phyloP scores from a whole-genome alignment of 257 asterid genomes.

The Nicotiana knightiana region DNA sequence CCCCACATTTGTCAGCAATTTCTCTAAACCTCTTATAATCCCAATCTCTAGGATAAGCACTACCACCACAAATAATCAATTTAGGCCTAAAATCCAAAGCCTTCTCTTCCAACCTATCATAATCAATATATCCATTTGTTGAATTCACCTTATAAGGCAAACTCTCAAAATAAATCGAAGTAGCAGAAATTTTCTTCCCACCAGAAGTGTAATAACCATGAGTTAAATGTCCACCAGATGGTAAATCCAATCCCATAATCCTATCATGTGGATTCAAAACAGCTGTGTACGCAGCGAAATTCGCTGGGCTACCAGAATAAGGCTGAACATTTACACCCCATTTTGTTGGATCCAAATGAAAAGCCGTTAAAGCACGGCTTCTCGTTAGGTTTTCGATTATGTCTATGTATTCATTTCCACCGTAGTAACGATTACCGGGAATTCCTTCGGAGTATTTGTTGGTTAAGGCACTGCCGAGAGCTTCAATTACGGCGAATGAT shows the following conservation, averaged over 20 bases:
- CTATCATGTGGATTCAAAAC: conserved; percentile 73
- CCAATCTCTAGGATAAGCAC: conserved; percentile 68
- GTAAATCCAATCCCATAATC: conserved; percentile 81
- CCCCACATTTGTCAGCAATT: conserved; percentile 62
- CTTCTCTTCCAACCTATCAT: conserved; percentile 64
- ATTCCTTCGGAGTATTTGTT: conserved; percentile 95
- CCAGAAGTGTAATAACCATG: conserved; percentile 74
- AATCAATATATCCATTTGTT: conserved; percentile 76
- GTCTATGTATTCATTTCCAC: conserved; percentile 42
- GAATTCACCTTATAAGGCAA: conserved; percentile 88
- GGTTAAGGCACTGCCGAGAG: conserved; percentile 90
- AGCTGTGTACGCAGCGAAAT: conserved; percentile 78
- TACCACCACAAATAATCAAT: conserved; percentile 84
- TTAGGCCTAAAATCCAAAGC: conserved; percentile 87
- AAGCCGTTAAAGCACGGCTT: conserved; percentile 36
- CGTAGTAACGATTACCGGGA: conserved; percentile 58
- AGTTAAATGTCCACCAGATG: conserved; percentile 79
- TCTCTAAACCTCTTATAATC: conserved; percentile 47
- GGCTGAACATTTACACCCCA: conserved; percentile 58
- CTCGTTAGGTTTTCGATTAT: conserved; percentile 38
- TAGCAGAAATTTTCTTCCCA: conserved; percentile 91
- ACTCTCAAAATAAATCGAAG: conserved; percentile 82
- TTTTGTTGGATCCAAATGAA: conserved; percentile 35
- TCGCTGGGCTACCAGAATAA: conserved; percentile 45
- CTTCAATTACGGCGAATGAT: conserved; percentile 87